These are phyloP conservation scores for Chaetomiaceae sp. DNA, from an alignment of 2,329 filamentous ascomycete species.

Conservation along the genomic window DNA sequence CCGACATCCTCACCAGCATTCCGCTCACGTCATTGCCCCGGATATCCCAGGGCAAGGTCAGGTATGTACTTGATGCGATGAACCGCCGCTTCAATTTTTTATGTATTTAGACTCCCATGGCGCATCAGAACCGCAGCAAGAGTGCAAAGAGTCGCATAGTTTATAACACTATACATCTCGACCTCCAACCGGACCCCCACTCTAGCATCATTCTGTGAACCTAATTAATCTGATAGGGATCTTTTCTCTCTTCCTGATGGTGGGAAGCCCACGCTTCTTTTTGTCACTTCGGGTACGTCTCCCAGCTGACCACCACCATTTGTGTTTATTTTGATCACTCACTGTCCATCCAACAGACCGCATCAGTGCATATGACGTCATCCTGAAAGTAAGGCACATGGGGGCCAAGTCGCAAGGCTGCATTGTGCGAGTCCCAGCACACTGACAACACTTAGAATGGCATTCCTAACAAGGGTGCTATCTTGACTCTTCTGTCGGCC, in stretches of 20 bases:
- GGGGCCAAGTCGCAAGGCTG: too few relatives aligned
- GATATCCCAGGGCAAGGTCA: conserved; percentile 17
- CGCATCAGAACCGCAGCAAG: too few relatives aligned
- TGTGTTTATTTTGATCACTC: background rate
- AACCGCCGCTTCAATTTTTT: too few relatives aligned
- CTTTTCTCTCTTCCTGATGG: conserved; percentile 14
- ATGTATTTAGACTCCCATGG: too few relatives aligned
- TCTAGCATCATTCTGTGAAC: too few relatives aligned
- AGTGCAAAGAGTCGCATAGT: too few relatives aligned
- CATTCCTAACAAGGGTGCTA: conserved; percentile 50
- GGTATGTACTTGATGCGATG: too few relatives aligned
- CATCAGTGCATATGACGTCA: conserved; percentile 92
- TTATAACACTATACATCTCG: too few relatives aligned
- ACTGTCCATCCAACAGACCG: conserved; percentile 41
- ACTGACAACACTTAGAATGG: conserved; percentile 58
- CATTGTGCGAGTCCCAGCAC: too few relatives aligned
- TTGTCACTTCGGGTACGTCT: conserved; percentile 15
- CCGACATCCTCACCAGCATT: conserved; percentile 10
- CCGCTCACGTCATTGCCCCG: conserved; percentile 9
- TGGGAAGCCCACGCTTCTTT: conserved; percentile 14
- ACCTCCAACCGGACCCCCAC: too few relatives aligned
- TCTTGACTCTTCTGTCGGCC: conserved; percentile 44
- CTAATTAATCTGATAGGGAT: conserved; percentile 12
- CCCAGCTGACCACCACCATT: too few relatives aligned
- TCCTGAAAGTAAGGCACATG: conserved; percentile 36